A percentile compares a stretch with the other conserved stretches of the same genome.
These are phyloP conservation scores for Phaseolus lunatus DNA, from an alignment of 306 rosid genomes.

Conservation along the genomic window DNA sequence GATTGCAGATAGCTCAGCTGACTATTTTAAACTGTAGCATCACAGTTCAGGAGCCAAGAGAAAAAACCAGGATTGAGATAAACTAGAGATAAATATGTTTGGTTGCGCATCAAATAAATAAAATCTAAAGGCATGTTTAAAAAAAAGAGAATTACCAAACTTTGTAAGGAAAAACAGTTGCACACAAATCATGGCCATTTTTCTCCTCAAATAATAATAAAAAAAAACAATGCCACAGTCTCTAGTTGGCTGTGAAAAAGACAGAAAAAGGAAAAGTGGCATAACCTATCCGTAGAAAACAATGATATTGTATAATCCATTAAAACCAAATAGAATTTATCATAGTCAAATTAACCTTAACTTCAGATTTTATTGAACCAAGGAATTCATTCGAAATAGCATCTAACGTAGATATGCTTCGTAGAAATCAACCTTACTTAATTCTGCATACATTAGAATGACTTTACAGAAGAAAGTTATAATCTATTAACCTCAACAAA, in stretches of 20 bases:
- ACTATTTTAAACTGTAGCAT: slow-evolving; percentile 10
- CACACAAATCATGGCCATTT: slow-evolving; percentile 1
- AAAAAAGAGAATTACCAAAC: background rate
- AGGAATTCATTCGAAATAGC: slow-evolving; percentile 37
- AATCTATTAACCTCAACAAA: slow-evolving; percentile 31
- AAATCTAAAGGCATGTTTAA: slow-evolving; percentile 22
- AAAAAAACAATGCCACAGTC: background rate
- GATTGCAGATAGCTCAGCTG: slow-evolving; percentile 30
- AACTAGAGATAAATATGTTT: slow-evolving; percentile 8
- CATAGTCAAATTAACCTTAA: slow-evolving; percentile 26
- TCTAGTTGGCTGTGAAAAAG: background rate
- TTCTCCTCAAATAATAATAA: slow-evolving; percentile 1
- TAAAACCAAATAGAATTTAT: slow-evolving; percentile 2
- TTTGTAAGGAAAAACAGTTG: slow-evolving; percentile 7
- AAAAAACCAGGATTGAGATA: slow-evolving; percentile 23
- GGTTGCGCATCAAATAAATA: slow-evolving; percentile 25
- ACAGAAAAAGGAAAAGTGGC: background rate
- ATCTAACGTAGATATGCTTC: slow-evolving; percentile 22
- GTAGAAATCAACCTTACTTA: slow-evolving; percentile 28
- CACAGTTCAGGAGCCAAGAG: slow-evolving; percentile 31
- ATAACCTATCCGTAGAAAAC: slow-evolving; percentile 12
- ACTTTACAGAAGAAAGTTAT: background rate
- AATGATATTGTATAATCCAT: slow-evolving; percentile 17
- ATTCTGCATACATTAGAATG: slow-evolving; percentile 32
- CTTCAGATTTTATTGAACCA: slow-evolving; percentile 15